phyloP scores from a whole-genome alignment of 1,284 basidiomycete genomes.

The Fomitiporia mediterranea region DNA sequence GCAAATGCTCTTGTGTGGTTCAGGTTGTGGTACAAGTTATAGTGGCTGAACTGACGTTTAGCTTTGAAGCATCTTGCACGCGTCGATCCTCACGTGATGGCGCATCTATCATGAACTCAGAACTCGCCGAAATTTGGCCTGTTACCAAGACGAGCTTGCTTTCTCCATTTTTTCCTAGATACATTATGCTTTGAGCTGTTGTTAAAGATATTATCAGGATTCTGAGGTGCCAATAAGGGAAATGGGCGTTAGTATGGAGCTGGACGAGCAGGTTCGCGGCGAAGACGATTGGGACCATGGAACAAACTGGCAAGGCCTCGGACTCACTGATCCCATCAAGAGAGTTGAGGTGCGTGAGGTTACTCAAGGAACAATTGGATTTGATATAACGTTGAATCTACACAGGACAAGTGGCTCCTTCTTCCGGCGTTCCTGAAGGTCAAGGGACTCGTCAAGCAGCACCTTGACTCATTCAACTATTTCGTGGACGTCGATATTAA shows the following conservation, averaged over 20 bases:
- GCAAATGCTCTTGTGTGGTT: not conserved
- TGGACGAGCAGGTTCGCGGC: constrained; percentile 27
- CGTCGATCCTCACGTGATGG: constrained; percentile 1
- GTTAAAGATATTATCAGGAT: not conserved
- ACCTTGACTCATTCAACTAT: constrained; percentile 99
- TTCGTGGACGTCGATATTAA: constrained; percentile 98
- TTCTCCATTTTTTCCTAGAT: not conserved
- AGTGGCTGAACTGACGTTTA: not conserved
- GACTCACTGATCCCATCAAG: constrained; percentile 75
- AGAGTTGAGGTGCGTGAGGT: constrained; percentile 58
- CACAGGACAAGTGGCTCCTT: constrained; percentile 94
- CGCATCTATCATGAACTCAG: not conserved
- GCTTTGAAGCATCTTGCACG: too few relatives aligned
- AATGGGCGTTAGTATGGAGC: constrained; percentile 19
- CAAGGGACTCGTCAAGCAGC: constrained; percentile 98
- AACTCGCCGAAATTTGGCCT: constrained; percentile 2
- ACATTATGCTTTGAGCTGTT: too few relatives aligned
- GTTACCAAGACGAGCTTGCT: not conserved
- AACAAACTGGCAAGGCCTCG: constrained; percentile 65
- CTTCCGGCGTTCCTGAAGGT: constrained; percentile 93
- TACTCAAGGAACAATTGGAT: not conserved
- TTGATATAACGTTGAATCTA: not conserved
- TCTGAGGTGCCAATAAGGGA: not conserved
- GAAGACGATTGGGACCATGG: constrained; percentile 58
- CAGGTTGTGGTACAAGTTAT: not conserved